Evolutionary conservation across 1,139 yeast species (phyloP).

Genomic region (Debaryomyces sp.): DNA sequence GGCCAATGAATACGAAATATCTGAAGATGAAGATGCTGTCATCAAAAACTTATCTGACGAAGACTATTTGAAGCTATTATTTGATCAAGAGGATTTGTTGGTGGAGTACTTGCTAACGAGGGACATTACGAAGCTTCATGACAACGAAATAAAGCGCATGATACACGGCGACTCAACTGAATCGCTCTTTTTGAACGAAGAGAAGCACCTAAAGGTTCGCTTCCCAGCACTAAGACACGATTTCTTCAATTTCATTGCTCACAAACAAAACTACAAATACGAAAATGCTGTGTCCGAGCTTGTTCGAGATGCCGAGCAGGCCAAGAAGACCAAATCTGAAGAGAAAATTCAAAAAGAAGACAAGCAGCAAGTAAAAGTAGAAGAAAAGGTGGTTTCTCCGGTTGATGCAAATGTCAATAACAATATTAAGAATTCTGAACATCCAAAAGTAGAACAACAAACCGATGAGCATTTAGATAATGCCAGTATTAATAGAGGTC

Average conservation of each 20-base stretch:
- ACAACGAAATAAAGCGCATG: conserved; percentile 27
- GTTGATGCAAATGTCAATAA: neutral
- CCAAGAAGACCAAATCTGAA: neutral
- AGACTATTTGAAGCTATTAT: conserved; percentile 31
- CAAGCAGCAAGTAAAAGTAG: neutral
- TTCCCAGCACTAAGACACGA: conserved; percentile 31
- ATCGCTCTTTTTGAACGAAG: conserved; percentile 17
- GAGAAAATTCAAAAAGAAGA: neutral
- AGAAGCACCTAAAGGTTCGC: conserved; percentile 9
- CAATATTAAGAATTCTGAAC: neutral
- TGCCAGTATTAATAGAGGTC: conserved; percentile 1
- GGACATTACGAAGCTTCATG: conserved; percentile 36
- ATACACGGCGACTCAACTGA: conserved; percentile 19
- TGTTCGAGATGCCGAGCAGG: neutral
- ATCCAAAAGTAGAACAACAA: neutral
- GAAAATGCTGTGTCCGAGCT: neutral
- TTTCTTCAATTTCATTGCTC: conserved; percentile 11
- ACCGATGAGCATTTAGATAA: conserved; percentile 1
- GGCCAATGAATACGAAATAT: conserved; percentile 9
- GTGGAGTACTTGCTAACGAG: conserved; percentile 34
- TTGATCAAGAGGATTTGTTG: conserved; percentile 22
- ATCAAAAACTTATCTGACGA: conserved; percentile 28
- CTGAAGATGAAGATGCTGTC: conserved; percentile 14
- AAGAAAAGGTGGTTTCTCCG: neutral
- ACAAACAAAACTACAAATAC: conserved; percentile 10